These are phyloP conservation scores for Gentiana straminea DNA, from an alignment of 257 asterid species.

Conservation along the genomic window DNA sequence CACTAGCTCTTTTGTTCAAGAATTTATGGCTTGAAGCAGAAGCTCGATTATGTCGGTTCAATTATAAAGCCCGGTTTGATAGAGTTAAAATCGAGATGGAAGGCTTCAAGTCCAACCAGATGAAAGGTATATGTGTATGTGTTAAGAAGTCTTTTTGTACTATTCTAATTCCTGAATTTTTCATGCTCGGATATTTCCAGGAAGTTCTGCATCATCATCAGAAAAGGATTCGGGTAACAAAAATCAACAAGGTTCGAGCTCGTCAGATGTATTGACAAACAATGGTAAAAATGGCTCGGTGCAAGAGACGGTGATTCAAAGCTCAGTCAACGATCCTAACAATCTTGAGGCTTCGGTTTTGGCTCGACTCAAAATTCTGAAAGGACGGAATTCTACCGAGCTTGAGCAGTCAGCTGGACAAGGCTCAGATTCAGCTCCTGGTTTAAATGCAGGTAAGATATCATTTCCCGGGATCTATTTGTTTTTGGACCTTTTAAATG, in stretches of 20 bases:
- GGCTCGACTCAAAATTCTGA: conserved; percentile 43
- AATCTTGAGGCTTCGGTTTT: conserved; percentile 37
- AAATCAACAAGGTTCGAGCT: conserved; percentile 12
- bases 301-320: conserved; percentile 9
- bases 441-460: conserved; percentile 1
- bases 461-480: conserved; percentile 8
- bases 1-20: conserved; percentile 63
- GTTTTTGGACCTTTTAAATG: conserved; percentile 8
- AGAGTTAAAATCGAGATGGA: conserved; percentile 63
- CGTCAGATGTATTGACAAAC: conserved; percentile 8
- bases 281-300: conserved; percentile 9
- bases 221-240: conserved; percentile 16
- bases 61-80: conserved; percentile 70
- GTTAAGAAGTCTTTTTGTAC: neutral
- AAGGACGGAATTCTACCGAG: conserved; percentile 27
- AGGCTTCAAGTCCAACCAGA: conserved; percentile 25
- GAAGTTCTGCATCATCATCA: conserved; percentile 10
- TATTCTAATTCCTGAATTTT: conserved; percentile 11
- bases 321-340: conserved; percentile 18
- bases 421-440: conserved; percentile 12
- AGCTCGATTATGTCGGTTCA: conserved; percentile 72
- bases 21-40: conserved; percentile 94
- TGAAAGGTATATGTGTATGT: conserved; percentile 35
- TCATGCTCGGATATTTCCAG: conserved; percentile 16
- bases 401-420: conserved; percentile 18